Evolutionary conservation across 2,329 filamentous ascomycete species (phyloP), one percentile per base, ranked within the genome.

Genomic region (Tolypocladium pustulatum): DNA sequence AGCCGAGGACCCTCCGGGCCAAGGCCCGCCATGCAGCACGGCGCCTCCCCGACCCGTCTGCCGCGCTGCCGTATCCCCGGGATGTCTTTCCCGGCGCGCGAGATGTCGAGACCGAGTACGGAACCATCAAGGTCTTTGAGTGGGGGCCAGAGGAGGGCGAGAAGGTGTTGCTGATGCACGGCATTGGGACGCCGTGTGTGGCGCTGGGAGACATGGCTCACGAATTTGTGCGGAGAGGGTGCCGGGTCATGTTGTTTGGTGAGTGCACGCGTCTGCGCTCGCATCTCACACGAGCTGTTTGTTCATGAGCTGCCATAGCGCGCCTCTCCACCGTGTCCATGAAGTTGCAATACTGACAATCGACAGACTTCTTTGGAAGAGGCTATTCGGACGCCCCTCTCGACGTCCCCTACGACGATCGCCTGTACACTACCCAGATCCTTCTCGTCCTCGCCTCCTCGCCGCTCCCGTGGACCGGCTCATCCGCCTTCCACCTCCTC

Each of bases 211-310:
- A 82, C 49, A 69, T 94, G 40, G 88, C 87, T 17, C 77, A 84
- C 67, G 81, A 79, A 57, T 77, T 95, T 56, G 88, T 82, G 0
- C 73, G 75, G 8, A 78, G 77, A 58, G 88, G 89, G 1, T 91
- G 82, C 69, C 79, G 90, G 61, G 90, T 96, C 2, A 87, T 95
- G 81, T 74, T 93, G 1, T 91, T 93, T 67, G 86, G 84, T 82
- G 73, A 72, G 80, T 53, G 20, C 4, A 4, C 27, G 3, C 1
- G 30, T n/a, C 9, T 3, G 30, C 32, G 2, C 17, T 32, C 27
- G 9, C 15, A 34, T 20, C 12, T 20, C 2, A 17, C 6, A 30
- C 30, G 46, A 51, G 25, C 43, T n/a, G 9, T 12, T 12, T 34
- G 0, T 3, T 13, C 1, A n/a, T 9, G 17, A 34, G 30, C 30